phyloP scores from a whole-genome alignment of 306 rosid species.

The Vicia faba region DNA sequence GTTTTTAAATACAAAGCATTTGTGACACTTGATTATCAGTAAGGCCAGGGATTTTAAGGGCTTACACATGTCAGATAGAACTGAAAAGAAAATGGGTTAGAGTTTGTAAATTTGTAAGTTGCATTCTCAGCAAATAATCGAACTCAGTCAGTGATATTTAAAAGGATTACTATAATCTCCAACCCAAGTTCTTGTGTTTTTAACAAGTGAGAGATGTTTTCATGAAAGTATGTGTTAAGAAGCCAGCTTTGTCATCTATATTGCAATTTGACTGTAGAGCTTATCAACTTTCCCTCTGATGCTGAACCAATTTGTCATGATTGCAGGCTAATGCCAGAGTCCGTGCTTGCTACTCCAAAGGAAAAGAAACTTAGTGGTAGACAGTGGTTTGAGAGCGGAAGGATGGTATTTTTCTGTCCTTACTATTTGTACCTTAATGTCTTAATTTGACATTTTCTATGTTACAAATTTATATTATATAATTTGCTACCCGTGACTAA shows the following conservation, averaged over 20 bases:
- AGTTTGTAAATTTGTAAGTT: constrained; percentile 26
- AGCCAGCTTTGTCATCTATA: constrained; percentile 60
- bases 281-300: constrained; percentile 36
- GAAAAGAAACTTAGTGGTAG: constrained; percentile 92
- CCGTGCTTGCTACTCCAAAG: constrained; percentile 83
- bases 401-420: constrained; percentile 56
- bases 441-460: background rate
- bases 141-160: constrained; percentile 9
- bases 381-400: constrained; percentile 98
- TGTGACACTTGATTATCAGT: constrained; percentile 17
- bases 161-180: constrained; percentile 11
- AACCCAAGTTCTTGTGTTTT: constrained; percentile 11
- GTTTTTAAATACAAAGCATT: constrained; percentile 17
- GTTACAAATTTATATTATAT: background rate
- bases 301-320: constrained; percentile 22
- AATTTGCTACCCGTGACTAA: constrained; percentile 5
- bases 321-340: constrained; percentile 95
- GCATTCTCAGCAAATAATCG: constrained; percentile 15
- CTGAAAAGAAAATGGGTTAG: constrained; percentile 3
- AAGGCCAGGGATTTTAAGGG: constrained; percentile 25
- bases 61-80: constrained; percentile 1
- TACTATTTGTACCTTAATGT: constrained; percentile 20
- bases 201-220: constrained; percentile 38
- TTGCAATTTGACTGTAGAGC: constrained; percentile 74
- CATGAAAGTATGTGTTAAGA: constrained; percentile 78